Evolutionary conservation across 768 basidiomycete species (phyloP), one percentile per base, ranked within the genome.

Genomic region (Boletus coccyginus): DNA sequence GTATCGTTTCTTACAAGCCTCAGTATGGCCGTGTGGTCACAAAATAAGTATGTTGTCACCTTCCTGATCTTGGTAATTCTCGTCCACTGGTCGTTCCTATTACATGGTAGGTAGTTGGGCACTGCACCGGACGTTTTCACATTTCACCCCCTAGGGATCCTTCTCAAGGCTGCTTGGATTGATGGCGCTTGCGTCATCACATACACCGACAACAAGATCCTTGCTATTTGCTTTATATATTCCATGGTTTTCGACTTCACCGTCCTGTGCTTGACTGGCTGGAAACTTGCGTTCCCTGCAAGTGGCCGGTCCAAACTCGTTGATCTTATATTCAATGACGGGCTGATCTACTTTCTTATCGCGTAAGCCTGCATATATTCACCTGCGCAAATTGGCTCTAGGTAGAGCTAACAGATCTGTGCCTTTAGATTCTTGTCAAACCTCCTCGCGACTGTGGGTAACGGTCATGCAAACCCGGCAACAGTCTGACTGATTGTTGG

Each of bases 21-120:
- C 55, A 88, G 87, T 7, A 85, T 89, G 64, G 87, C 87, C 0
- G 83, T 89, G 2, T 89, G 87, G 85, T 81, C 80, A 0, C 80
- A 85, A 57, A 78, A 74, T 46, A 77, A 71, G 73, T 82, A 74
- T 54, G 76, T 89, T 39, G 75, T 82, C 29, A 49, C 72, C 13
- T 80, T 81, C 21, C 74, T 89, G 3, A 68, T 84, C 21, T 52
- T 74, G 4, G 69, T 88, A 48, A 87, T 87, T 58, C 72, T 88
- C 17, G 87, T 79, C 0, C 87, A 89, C 64, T 89, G 86, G 87
- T 85, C 85, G 5, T 75, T 89, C 41, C 75, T 88, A 31, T 71
- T 89, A 32, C 86, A 86, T 63, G 87, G 87, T 86, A 58, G 29
- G 58, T 41, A 27, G 31, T 14, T 17, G 39, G 7, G 35, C 12